These are phyloP conservation scores for Panicum hallii DNA, from an alignment of 202 grass and related monocot species.

Conservation along the genomic window DNA sequence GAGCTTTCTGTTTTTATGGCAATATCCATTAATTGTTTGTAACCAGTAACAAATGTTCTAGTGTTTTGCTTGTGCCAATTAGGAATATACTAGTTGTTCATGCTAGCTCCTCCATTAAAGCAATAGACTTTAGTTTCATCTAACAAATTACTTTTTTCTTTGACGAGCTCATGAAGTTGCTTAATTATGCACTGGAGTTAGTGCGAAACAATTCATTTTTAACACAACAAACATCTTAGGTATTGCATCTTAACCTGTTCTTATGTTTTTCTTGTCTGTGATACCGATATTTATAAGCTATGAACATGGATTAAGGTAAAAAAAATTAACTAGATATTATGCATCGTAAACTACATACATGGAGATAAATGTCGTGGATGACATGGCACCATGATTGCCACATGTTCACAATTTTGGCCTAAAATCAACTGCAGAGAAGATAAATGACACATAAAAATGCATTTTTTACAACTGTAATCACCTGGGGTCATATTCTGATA, in stretches of 20 bases:
- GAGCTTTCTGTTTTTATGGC: not conserved
- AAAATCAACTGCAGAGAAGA: not conserved
- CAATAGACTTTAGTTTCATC: not conserved
- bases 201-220: not conserved
- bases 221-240: not conserved
- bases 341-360: not conserved
- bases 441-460: not conserved
- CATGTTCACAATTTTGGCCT: not conserved
- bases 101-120: not conserved
- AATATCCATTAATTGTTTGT: not conserved
- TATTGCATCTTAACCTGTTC: not conserved
- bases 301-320: not conserved
- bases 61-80: not conserved
- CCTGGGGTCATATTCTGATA: no score
- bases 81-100: not conserved
- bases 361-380: not conserved
- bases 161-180: not conserved
- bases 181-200: not conserved
- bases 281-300: not conserved
- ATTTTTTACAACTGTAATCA: not conserved
- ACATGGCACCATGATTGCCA: not conserved
- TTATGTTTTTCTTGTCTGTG: not conserved
- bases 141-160: not conserved
- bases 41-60: not conserved
- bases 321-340: not conserved